Evolutionary conservation across 164 flowering plant species (phyloP), one percentile per base, ranked within the genome.

Genomic region (Berberis vulgaris): DNA sequence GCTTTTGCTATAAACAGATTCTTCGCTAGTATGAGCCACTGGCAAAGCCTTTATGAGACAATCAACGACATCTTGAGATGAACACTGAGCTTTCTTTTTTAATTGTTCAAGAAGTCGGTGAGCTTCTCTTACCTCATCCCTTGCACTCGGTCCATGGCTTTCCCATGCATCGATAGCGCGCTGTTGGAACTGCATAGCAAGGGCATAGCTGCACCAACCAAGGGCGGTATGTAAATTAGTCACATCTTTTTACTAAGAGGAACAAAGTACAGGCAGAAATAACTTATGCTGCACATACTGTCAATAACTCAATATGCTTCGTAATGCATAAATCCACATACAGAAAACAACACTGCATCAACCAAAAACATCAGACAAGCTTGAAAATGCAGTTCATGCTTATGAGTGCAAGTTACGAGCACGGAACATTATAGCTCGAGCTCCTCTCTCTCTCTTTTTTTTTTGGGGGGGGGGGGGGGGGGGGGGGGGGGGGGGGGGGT

Each of bases 131-230:
- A 71, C 63, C 43, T 78, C 83, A 57, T 82, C 84, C 43, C 57
- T 42, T 49, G 77, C 80, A 59, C 64, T 73, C 43, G 81, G 74
- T 50, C 88, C 88, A 59, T 78, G 83, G 67, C 78, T 78, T 58
- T 71, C 77, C 82, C 77, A 82, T 45, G 76, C 81, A 66, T 82
- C 83, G 44, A 84, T 67, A 61, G 68, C 86, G 50, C 65, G 70
- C 71, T 82, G 78, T 69, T 79, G 86, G 66, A 82, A 79, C 64
- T 80, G 78, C 43, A 82, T 73, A 9, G 88, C 88, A 67, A 82
- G 76, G 45, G 62, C 58, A 62, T 79, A 79, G 72, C 85, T 84
- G 82, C 78, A 74, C 38, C 42, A 58, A 43, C 41, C 57, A 63
- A 67, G 49, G 41, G 43, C 26, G 53, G 41, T 40, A 41, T 50